These are phyloP conservation scores for Aspergillus ellipticus DNA, from an alignment of 495 filamentous ascomycete species.

Conservation along the genomic window DNA sequence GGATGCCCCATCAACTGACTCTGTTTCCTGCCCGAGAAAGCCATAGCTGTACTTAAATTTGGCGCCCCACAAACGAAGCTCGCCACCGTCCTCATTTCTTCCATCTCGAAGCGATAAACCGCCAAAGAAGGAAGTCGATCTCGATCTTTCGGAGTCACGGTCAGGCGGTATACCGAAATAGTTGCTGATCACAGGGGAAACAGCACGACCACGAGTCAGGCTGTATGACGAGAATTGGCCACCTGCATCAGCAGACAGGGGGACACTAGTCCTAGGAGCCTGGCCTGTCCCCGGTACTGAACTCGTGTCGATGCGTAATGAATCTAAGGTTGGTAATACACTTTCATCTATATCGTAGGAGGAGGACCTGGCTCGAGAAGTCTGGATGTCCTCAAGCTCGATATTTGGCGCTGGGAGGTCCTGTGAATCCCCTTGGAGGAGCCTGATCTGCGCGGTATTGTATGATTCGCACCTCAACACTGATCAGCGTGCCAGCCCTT, in stretches of 20 bases:
- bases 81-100: slow-evolving; percentile 53
- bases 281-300: slow-evolving; percentile 24
- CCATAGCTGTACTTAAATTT: slow-evolving; percentile 44
- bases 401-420: slow-evolving; percentile 22
- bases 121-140: slow-evolving; percentile 36
- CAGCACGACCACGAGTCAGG: slow-evolving; percentile 38
- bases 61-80: slow-evolving; percentile 63
- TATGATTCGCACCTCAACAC: slow-evolving; percentile 64
- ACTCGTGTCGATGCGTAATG: slow-evolving; percentile 32
- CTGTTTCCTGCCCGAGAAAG: slow-evolving; percentile 32
- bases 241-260: slow-evolving; percentile 22
- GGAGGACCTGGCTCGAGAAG: slow-evolving; percentile 27
- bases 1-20: slow-evolving; percentile 23
- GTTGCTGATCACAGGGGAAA: slow-evolving; percentile 38
- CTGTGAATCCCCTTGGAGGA: slow-evolving; percentile 46
- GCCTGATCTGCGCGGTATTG: slow-evolving; percentile 72
- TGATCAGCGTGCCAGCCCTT: slow-evolving; percentile 15
- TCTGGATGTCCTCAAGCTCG: slow-evolving; percentile 9
- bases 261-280: slow-evolving; percentile 25
- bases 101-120: slow-evolving; percentile 29
- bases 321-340: slow-evolving; percentile 21
- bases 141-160: slow-evolving; percentile 30
- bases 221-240: slow-evolving; percentile 33
- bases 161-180: slow-evolving; percentile 45
- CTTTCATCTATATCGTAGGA: slow-evolving; percentile 25